Evolutionary conservation across 2,329 filamentous ascomycete species (phyloP).

Genomic region (Epichloe amarillans): DNA sequence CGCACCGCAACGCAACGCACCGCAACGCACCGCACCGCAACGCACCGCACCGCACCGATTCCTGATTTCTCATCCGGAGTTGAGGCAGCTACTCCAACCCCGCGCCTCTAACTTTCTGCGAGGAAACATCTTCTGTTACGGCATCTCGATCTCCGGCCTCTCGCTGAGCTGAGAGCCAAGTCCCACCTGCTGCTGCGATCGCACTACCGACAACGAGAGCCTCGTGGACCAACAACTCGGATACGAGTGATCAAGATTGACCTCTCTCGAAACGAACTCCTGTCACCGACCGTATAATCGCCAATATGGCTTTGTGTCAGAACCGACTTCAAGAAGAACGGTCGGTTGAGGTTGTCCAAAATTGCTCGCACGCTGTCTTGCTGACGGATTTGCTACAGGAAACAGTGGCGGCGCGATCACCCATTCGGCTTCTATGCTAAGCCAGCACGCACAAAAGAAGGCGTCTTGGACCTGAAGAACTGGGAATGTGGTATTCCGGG

Average conservation of each 20-base stretch:
- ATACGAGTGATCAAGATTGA: not conserved
- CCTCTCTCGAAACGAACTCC: not conserved
- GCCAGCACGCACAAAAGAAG: conserved; percentile 64
- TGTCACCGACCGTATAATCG: conserved; percentile 2
- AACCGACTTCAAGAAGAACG: conserved; percentile 82
- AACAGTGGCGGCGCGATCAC: conserved; percentile 93
- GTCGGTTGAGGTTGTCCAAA: conserved; percentile 34
- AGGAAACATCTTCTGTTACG: not conserved
- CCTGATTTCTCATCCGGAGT: not conserved
- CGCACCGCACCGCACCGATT: too few species aligned
- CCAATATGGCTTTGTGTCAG: conserved; percentile 69
- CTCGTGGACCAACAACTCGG: not conserved
- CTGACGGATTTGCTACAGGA: conserved; percentile 39
- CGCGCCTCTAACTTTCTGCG: not conserved
- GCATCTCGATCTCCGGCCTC: not conserved
- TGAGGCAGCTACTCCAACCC: not conserved
- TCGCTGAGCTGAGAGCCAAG: not conserved
- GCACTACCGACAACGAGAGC: not conserved
- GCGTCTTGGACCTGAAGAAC: conserved; percentile 78
- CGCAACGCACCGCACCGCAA: too few species aligned
- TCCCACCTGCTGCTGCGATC: not conserved
- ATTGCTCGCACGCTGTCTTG: not conserved
- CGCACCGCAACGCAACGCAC: too few species aligned
- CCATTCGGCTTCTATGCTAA: conserved; percentile 96
- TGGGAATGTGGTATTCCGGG: conserved; percentile 97